Evolutionary conservation across 2,329 filamentous ascomycete species (phyloP).

Genomic region (Alternaria sp.): DNA sequence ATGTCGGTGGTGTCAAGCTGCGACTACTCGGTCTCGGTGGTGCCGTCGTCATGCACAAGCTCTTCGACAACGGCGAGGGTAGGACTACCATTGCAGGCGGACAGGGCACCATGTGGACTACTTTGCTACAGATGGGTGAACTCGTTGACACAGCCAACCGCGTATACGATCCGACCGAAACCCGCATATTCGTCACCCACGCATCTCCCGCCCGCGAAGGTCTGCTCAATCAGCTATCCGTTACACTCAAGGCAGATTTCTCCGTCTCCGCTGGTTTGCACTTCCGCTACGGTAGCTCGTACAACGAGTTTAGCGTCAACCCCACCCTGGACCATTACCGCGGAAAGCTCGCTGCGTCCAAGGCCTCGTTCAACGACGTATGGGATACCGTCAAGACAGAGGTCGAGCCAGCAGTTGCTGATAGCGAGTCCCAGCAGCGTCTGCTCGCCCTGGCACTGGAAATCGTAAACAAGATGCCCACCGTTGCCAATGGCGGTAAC

Average conservation of each 20-base stretch:
- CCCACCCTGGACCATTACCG: constrained; percentile 98
- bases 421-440: constrained; percentile 93
- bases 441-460: constrained; percentile 89
- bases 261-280: constrained; percentile 97
- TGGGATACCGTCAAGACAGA: constrained; percentile 99
- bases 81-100: constrained; percentile 97
- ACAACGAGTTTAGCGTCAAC: constrained; percentile 99
- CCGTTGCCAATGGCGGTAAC: constrained; percentile 91
- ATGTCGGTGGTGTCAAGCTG: constrained; percentile 94
- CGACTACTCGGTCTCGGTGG: constrained; percentile 91
- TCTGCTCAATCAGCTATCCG: constrained; percentile 95
- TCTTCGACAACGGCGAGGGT: constrained; percentile 98
- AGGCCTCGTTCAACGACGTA: constrained; percentile 98
- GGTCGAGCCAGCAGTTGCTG: constrained; percentile 90
- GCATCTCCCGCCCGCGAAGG: constrained; percentile 96
- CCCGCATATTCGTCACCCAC: constrained; percentile 94
- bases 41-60: constrained; percentile 99
- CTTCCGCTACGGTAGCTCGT: constrained; percentile 98
- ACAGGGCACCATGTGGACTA: constrained; percentile 99
- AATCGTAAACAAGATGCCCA: constrained; percentile 98
- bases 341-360: constrained; percentile 95
- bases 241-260: constrained; percentile 97
- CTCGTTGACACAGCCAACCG: constrained; percentile 97
- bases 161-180: constrained; percentile 98
- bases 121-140: constrained; percentile 96